Evolutionary conservation across 768 basidiomycete species (phyloP), one percentile per base, ranked within the genome.

Genomic region (Multifurca ochricompacta): DNA sequence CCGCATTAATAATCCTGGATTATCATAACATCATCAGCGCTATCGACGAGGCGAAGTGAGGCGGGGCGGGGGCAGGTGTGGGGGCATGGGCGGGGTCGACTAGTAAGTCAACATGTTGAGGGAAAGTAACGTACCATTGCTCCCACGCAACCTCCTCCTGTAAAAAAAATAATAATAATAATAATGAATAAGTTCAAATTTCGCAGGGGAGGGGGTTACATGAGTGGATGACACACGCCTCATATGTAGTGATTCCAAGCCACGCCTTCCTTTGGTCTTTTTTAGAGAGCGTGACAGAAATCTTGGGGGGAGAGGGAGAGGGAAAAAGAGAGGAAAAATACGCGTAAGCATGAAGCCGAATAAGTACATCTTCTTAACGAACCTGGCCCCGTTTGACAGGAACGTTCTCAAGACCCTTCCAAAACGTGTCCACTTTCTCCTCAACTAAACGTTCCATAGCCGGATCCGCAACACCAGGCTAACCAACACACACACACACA

Each of bases 71-170:
- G n/a, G n/a, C n/a, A n/a, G n/a, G n/a, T n/a, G n/a, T n/a, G n/a
- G n/a, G n/a, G n/a, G n/a, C n/a, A n/a, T n/a, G n/a, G n/a, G n/a
- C n/a, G n/a, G n/a, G n/a, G n/a, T n/a, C n/a, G n/a, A n/a, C n/a
- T n/a, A n/a, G n/a, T n/a, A n/a, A n/a, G 1, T 23, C 11, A 2
- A 14, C 10, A 23, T 30, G 6, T n/a, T n/a, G n/a, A n/a, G n/a
- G n/a, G n/a, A n/a, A n/a, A n/a, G n/a, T n/a, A n/a, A 53, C 72
- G 6, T 11, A 87, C 89, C 89, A 91, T 68, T 87, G 82, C 66
- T 91, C 90, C 89, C 89, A 91, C 48, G 87, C 81, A 13, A 90
- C 79, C 23, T 91, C 87, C 65, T 91, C 89, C 69, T 91, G 60
- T 14, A 52, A n/a, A n/a, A n/a, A n/a, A n/a, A n/a, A n/a, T n/a